A percentile compares a stretch with the other conserved stretches of the same genome.
phyloP scores from a whole-genome alignment of 805 yeast species.

The Saturnispora bothae region DNA sequence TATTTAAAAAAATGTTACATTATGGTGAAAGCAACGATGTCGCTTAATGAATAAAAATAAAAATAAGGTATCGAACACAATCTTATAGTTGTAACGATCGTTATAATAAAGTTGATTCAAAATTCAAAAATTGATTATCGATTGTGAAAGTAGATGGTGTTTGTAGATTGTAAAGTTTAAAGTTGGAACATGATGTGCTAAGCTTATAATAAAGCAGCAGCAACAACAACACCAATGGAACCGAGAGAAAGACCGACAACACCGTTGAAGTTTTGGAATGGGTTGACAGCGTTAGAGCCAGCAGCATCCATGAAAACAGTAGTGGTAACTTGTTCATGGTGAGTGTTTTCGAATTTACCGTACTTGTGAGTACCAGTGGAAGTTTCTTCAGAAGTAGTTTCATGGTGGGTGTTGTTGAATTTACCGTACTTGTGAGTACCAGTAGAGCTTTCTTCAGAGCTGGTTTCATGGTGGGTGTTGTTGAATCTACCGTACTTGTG shows the following conservation, averaged over 20 bases:
- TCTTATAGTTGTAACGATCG: no score
- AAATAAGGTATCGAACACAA: no score
- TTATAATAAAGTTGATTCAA: no score
- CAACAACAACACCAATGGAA: slow-evolving; percentile 14
- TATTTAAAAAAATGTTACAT: no score
- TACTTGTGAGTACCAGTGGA: slow-evolving; percentile 41
- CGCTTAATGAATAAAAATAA: no score
- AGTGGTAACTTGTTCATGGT: slow-evolving; percentile 31
- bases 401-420: slow-evolving; percentile 37
- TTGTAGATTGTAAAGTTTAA: no score
- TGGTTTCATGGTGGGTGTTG: slow-evolving; percentile 30
- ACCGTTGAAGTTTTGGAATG: slow-evolving; percentile 15
- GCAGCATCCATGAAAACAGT: slow-evolving; percentile 15
- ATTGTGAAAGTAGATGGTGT: background rate
- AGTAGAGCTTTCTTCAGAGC: slow-evolving; percentile 21
- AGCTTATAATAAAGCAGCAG: slow-evolving; percentile 14
- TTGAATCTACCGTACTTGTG: slow-evolving; percentile 41
- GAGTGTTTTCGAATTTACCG: slow-evolving; percentile 45
- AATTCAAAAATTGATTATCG: no score
- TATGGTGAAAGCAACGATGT: no score
- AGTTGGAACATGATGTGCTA: background rate
- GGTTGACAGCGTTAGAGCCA: slow-evolving; percentile 14
- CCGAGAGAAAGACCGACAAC: slow-evolving; percentile 18
- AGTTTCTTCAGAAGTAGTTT: slow-evolving; percentile 8
- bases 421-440: slow-evolving; percentile 38